These are phyloP conservation scores for Pleurotus pulmonarius DNA, from an alignment of 768 basidiomycete species.

Conservation along the genomic window DNA sequence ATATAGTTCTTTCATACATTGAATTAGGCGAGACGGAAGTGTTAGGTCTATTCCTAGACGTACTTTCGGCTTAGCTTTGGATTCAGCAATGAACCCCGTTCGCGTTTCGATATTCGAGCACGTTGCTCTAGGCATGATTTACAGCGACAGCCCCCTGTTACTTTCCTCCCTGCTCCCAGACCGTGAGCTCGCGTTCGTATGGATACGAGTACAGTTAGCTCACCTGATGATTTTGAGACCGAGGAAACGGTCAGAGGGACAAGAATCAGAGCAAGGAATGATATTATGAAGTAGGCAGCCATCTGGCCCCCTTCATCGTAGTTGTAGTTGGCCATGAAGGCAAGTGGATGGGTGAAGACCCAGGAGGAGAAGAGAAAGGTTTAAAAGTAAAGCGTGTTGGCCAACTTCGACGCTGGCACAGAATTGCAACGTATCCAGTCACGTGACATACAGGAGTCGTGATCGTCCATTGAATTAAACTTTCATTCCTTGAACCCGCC, in stretches of 20 bases:
- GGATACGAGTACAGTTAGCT: slow-evolving; percentile 32
- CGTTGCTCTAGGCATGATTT: slow-evolving; percentile 56
- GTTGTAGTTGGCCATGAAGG: slow-evolving; percentile 71
- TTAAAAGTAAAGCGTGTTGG: slow-evolving; percentile 4
- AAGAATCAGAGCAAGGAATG: slow-evolving; percentile 81
- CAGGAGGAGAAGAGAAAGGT: not conserved
- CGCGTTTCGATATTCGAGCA: slow-evolving; percentile 35
- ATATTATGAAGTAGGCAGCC: slow-evolving; percentile 89
- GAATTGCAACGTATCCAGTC: slow-evolving; percentile 1
- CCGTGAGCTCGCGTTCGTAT: not conserved
- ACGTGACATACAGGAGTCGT: not conserved
- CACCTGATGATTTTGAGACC: slow-evolving; percentile 23
- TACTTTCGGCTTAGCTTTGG: slow-evolving; percentile 52
- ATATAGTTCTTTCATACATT: slow-evolving; percentile 41
- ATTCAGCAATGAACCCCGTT: slow-evolving; percentile 42
- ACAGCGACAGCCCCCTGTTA: slow-evolving; percentile 57
- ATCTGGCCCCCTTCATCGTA: slow-evolving; percentile 85
- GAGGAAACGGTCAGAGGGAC: slow-evolving; percentile 69
- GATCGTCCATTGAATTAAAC: not conserved
- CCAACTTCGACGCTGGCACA: not conserved
- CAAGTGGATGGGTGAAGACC: slow-evolving; percentile 10
- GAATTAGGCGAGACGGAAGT: slow-evolving; percentile 4
- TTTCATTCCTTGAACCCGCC: too few species aligned
- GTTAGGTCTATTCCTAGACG: slow-evolving; percentile 14
- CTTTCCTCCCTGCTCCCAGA: slow-evolving; percentile 27